Evolutionary conservation across 345 rosid genomes (phyloP), one percentile per base, ranked within the genome.

Genomic region (Citrus australasica): DNA sequence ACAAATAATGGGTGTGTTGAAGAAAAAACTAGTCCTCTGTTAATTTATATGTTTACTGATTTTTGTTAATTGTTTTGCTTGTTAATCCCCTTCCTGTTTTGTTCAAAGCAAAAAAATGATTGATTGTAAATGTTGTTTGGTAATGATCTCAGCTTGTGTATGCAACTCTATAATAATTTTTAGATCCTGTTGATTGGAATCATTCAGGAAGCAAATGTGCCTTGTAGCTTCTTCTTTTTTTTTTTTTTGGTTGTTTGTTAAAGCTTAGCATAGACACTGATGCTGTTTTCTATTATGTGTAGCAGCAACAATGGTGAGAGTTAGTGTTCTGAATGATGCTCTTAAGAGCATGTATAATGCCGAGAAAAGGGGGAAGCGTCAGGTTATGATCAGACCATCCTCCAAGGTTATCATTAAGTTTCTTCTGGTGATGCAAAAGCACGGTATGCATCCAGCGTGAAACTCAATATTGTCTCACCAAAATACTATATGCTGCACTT

Each of bases 341-440:
- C 88, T 87, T 30, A 87, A 87, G 88, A 78, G 88, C 84, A 87
- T 87, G 88, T 85, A 85, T 66, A 87, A 87, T 74, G 88, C 90
- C 0, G 90, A 87, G 81, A 87, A 87, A 74, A 60, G 82, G 60
- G 90, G 88, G 21, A 85, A 87, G 77, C 79, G 90, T 4, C 90
- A 87, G 84, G 90, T 83, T 82, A 83, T 87, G 88, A 85, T 87
- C 84, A 76, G 88, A 75, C 90, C 90, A 37, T 87, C 90, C 8
- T 87, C 90, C 1, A 87, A 87, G 67, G 90, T 87, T 17, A 85
- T 87, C 78, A 80, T 87, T 76, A 87, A 87, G 84, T 87, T 87
- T 80, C 90, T 87, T 27, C 46, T 87, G 79, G 90, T 87, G 0
- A 87, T 87, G 90, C 90, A 87, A 80, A 87, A 87, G 85, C 88